phyloP scores from a whole-genome alignment of 768 basidiomycete species.

The Rhodotorula toruloides region DNA sequence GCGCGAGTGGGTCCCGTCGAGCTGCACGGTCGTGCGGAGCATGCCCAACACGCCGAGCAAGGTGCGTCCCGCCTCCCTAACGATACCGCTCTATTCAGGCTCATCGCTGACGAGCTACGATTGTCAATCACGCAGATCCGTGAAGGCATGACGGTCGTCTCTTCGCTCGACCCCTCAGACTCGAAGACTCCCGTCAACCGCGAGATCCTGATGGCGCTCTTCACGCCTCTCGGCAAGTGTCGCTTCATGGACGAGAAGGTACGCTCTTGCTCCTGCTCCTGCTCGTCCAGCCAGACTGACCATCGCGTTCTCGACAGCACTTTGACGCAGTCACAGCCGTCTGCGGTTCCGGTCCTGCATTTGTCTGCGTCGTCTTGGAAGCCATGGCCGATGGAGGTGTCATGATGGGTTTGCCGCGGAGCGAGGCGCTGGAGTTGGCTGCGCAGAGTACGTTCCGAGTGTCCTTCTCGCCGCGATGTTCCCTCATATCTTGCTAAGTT shows the following conservation, averaged over 20 bases:
- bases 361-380: conserved; percentile 92
- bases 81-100: too few species aligned
- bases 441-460: conserved; percentile 81
- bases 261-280: not conserved
- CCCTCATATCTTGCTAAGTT: conserved; percentile 15
- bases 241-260: conserved; percentile 89
- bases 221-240: conserved; percentile 93
- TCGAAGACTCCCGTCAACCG: conserved; percentile 59
- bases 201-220: conserved; percentile 78
- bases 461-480: not conserved
- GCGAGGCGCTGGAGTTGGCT: conserved; percentile 88
- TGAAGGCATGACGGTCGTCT: conserved; percentile 96
- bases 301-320: conserved; percentile 50
- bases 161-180: conserved; percentile 57
- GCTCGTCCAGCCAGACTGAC: not conserved
- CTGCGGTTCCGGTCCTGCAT: conserved; percentile 92
- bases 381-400: conserved; percentile 99
- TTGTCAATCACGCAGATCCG: conserved; percentile 62
- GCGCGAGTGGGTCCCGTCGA: conserved; percentile 63
- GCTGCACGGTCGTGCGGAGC: conserved; percentile 81
- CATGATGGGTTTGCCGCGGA: conserved; percentile 97
- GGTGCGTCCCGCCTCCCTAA: conserved; percentile 50
- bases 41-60: conserved; percentile 99
- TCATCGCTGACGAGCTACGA: not conserved
- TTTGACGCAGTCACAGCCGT: conserved; percentile 98